Base-by-base conservation (phyloP, 1,139 yeast species). In the Magnusiomyces tetraspermus region DNA sequence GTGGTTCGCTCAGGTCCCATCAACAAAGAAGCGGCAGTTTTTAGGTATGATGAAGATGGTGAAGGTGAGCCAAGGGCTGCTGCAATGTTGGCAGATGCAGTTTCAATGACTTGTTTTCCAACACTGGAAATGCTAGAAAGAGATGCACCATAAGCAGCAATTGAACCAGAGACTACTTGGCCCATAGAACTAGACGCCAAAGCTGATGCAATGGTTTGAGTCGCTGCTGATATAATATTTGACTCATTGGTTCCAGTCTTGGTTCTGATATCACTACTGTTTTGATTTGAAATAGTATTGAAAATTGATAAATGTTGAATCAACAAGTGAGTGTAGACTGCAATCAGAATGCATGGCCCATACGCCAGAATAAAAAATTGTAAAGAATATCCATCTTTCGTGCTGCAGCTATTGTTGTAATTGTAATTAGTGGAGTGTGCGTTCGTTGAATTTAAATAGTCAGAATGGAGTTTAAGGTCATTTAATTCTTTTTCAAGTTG, bases 321-420 rank as follows among this genome's bases (percentile, higher is more conserved):
- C 78, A 92, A 83, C 62, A 92, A 72, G 67, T 92, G 96, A 2
- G 97, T 88, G 70, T 92, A 92, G 54, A 92, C 96, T 0, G 96
- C 96, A 57, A 90, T 89, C 49, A 92, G 80, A 57, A 92, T 82
- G 67, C 96, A 87, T 1, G 98, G 97, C 17, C 96, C 85, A 68
- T 87, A 90, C 36, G 96, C 82, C 64, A 89, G 87, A 42, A 89
- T 77, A 57, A 86, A 70, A 59, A 76, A 76, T 23, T 52, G 55
- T 15, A 54, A 8, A n/a, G 49, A n/a, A n/a, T n/a, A n/a, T n/a
- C n/a, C n/a, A n/a, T n/a, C n/a, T n/a, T n/a, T n/a, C n/a, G n/a
- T n/a, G n/a, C n/a, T n/a, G n/a, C n/a, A n/a, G n/a, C n/a, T n/a
- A n/a, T n/a, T 22, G 17, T 23, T 31, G 17, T 42, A n/a, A 30